Base-by-base conservation (phyloP, 2,329 filamentous ascomycete genomes). In the Fusarium sp. region DNA sequence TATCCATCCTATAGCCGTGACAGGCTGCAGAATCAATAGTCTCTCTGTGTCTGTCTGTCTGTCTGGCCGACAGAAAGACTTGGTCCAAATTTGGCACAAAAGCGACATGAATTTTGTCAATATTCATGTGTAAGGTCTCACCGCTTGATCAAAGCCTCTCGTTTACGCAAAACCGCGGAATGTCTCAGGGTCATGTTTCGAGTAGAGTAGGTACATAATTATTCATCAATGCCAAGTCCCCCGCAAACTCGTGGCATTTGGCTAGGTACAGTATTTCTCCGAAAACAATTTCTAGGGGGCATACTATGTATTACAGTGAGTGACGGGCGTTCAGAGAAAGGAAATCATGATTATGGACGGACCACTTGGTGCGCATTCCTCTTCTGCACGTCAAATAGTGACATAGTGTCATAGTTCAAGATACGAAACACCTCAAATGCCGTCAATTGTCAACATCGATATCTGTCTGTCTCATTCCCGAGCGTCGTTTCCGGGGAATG, bases 111-210 rank as follows among this genome's bases (percentile, higher is more conserved):
- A 23, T 23, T 23, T 23, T 23, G 23, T 23, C 23, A 23, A 23
- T 7, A 23, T 23, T 23, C 23, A 23, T 7, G 7, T 23, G 7
- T 23, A 23, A 7, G 23, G 20, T 57, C 45, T 67, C 62, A 67
- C 63, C 56, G 62, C 56, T 57, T 10, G 35, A 33, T 48, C 27
- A 40, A 60, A 46, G 17, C 15, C 7, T n/a, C 14, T 35, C 15
- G 33, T 52, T 25, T 61, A 61, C 35, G 53, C 3, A 35, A 35
- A 33, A 32, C 33, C 33, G 33, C 17, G 14, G 33, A 58, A 58
- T 48, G 51, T 64, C 62, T 59, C 48, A 32, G 33, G 48, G n/a
- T 45, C 51, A 53, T 48, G 61, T 63, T 63, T 63, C 59, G 51
- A 50, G 33, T 63, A 52, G 22, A 30, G 27, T 30, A 30, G 27